phyloP scores from a whole-genome alignment of 108 stramenopile species.

The Aureococcus anophagefferens region DNA sequence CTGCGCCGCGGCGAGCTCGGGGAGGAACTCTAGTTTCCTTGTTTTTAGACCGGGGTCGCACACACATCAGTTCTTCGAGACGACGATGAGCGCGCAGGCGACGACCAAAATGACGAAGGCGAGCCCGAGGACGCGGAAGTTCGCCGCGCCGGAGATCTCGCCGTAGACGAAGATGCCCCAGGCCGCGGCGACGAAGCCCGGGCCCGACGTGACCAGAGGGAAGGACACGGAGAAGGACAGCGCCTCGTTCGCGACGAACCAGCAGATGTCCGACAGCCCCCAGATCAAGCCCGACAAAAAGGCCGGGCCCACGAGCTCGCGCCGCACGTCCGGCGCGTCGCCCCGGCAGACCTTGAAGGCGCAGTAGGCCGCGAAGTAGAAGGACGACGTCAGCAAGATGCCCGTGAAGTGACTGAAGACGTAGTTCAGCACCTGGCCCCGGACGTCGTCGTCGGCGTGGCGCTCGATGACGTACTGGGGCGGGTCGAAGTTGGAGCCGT shows the following conservation, averaged over 20 bases:
- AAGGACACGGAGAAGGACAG: slow-evolving; percentile 20
- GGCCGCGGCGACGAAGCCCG: slow-evolving; percentile 22
- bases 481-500: slow-evolving; percentile 24
- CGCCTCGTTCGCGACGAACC: slow-evolving; percentile 28
- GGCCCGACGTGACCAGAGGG: slow-evolving; percentile 22
- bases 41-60: too few relatives aligned
- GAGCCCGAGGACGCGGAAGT: slow-evolving; percentile 2
- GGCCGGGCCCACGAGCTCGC: slow-evolving; percentile 12
- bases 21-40: too few relatives aligned
- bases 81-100: background rate
- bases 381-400: slow-evolving; percentile 15
- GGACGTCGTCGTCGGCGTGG: too few relatives aligned
- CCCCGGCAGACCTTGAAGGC: background rate
- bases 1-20: too few relatives aligned
- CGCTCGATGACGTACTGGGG: slow-evolving; percentile 21
- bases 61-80: too few relatives aligned
- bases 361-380: slow-evolving; percentile 17
- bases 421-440: too few relatives aligned
- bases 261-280: slow-evolving; percentile 20
- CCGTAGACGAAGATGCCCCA: slow-evolving; percentile 25
- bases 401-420: slow-evolving; percentile 26
- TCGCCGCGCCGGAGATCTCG: slow-evolving; percentile 24
- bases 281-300: slow-evolving; percentile 18
- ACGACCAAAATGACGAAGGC: too few relatives aligned
- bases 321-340: slow-evolving; percentile 2